Base-by-base conservation (phyloP, 1,139 yeast genomes). In the Pichia sp. region DNA sequence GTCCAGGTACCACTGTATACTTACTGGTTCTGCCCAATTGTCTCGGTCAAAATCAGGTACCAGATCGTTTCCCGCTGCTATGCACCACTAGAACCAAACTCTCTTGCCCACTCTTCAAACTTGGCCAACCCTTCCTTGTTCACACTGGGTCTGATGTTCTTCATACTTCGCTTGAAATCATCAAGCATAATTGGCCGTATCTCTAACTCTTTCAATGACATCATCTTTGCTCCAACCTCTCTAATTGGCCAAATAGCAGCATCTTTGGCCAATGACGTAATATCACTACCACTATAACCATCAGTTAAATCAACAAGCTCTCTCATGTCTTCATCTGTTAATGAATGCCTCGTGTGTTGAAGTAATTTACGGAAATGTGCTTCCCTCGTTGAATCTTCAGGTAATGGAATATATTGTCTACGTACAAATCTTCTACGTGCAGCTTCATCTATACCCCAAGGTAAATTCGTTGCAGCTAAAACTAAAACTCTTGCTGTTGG, bases 391-490 rank as follows among this genome's bases (percentile, higher is more conserved):
- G 82, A 88, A 10, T 71, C 72, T 59, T 91, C 98, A 0, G 98
- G 98, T 42, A 91, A 67, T 3, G 98, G 98, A 42, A 91, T 91
- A 61, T 91, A 89, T 59, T 88, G 96, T 42, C 97, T 69, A 50
- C 95, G 73, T 5, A 85, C 96, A 65, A 91, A 91, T 52, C 98
- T 73, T 59, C 98, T 74, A 55, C 98, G 69, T 0, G 98, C 99
- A 3, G 98, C 98, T 59, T 93, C 98, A 62, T 91, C 99, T 48
- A 91, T 89, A 4, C 88, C 83, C 99, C 99, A 91, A 0, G 99
- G 99, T 50, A 91, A 63, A 59, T 91, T 91, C 0, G 99, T 91
- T 1, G 98, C 98, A 0, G 97, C 98, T 31, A 91, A 67, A 4
- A 91, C 95, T 25, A 91, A 69, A 4, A 91, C 98, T 42, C 97